phyloP scores from a whole-genome alignment of 2,329 filamentous ascomycete genomes.

The Fonsecaea multimorphosa region DNA sequence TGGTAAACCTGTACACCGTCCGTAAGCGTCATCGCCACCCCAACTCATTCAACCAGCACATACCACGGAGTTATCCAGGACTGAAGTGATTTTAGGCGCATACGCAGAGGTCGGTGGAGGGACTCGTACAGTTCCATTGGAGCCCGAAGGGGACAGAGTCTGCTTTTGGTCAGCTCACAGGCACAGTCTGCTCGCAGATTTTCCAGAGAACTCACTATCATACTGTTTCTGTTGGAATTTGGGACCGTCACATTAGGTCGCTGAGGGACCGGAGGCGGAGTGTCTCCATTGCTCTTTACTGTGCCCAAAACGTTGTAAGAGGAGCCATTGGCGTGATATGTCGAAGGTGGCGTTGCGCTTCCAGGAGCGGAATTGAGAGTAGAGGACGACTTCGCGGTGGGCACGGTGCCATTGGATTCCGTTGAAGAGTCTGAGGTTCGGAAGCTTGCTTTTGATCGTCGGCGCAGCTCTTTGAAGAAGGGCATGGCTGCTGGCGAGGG shows the following conservation, averaged over 20 bases:
- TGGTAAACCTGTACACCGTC: conserved; percentile 74
- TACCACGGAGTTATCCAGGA: conserved; percentile 86
- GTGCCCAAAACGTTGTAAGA: conserved; percentile 64
- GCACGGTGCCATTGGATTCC: conserved; percentile 65
- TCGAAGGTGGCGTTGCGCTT: conserved; percentile 76
- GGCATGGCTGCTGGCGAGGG: conserved; percentile 49
- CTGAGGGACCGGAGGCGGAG: conserved; percentile 52
- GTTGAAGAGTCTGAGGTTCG: conserved; percentile 68
- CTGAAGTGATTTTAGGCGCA: conserved; percentile 78
- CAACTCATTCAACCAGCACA: conserved; percentile 43
- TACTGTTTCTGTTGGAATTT: conserved; percentile 51
- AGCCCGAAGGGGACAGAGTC: conserved; percentile 41
- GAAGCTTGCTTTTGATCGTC: conserved; percentile 77
- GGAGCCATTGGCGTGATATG: conserved; percentile 69
- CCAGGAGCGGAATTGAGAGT: conserved; percentile 67
- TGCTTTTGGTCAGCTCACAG: conserved; percentile 32
- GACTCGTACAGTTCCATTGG: conserved; percentile 49
- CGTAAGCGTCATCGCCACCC: conserved; percentile 10
- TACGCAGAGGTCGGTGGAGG: conserved; percentile 74
- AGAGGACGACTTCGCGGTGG: conserved; percentile 68
- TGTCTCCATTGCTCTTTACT: conserved; percentile 59
- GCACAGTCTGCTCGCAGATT: background rate
- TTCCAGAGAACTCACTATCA: conserved; percentile 45
- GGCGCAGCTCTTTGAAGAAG: conserved; percentile 77
- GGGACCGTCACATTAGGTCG: conserved; percentile 53